Base-by-base conservation (phyloP, 768 basidiomycete genomes). In the Amanita pallidorosea region DNA sequence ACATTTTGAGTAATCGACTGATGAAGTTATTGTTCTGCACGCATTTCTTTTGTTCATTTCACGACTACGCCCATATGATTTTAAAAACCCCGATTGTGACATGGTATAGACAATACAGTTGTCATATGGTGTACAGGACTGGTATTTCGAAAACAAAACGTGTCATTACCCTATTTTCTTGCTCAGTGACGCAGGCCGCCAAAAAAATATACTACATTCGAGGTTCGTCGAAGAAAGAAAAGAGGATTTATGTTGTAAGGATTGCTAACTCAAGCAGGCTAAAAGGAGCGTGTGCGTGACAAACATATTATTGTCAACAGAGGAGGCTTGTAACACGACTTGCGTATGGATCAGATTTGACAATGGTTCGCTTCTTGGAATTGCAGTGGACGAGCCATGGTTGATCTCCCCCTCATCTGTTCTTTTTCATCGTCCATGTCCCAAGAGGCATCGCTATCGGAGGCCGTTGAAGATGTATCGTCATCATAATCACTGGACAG, bases 351-450 rank as follows among this genome's bases (percentile, higher is more conserved):
- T 44, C 31, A 51, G 25, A 33, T 18, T n/a, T 20, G 17, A 35
- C 42, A 44, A 29, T 15, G 17, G 8, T 34, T 7, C 34, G 13
- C 43, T 5, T 38, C 34, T n/a, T 25, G 33, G 15, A 51, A 36
- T 7, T 42, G 31, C 27, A 77, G 55, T 6, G 69, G 70, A 33
- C 70, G 72, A 37, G 67, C 62, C 51, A 62, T 67, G 45, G 66
- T 65, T 18, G 68, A 63, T 54, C 76, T 66, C 17, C 72, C 71
- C 49, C 74, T 70, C 47, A 59, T 54, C 43, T 60, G 63, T 5
- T 67, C 62, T 40, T 71, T 73, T 55, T 71, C 61, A 49, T 72
- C 61, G 48, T 72, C 68, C 47, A 55, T 40, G 18, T 58, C 58
- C 47, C 58, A 55, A 45, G 51, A 66, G 46, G 71, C 69, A 47